These are phyloP conservation scores for Rhodotorula sp. DNA, from an alignment of 1,284 basidiomycete genomes.

Conservation along the genomic window DNA sequence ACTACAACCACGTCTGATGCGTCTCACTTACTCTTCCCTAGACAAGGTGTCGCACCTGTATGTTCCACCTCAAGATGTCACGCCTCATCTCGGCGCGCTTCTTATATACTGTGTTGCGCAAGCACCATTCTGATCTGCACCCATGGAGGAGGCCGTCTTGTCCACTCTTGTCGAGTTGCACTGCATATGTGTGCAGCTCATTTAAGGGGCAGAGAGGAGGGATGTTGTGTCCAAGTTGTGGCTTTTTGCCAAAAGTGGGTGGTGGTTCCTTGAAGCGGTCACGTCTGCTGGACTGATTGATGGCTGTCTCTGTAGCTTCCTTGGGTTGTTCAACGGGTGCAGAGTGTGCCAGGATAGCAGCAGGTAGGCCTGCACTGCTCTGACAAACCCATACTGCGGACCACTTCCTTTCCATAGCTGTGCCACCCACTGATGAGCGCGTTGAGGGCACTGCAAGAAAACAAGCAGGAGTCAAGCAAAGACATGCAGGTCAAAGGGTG, in stretches of 20 bases:
- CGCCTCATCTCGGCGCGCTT: background rate
- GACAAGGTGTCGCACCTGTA: background rate
- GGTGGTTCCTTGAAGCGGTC: no score
- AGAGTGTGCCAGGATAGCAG: background rate
- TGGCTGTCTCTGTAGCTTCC: background rate
- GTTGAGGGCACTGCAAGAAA: background rate
- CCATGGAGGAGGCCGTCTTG: background rate
- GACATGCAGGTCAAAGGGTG: conserved; percentile 21
- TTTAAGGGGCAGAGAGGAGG: background rate
- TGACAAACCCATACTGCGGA: background rate
- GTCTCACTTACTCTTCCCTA: background rate
- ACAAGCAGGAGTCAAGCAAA: background rate
- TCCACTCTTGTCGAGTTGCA: background rate
- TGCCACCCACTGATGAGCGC: background rate
- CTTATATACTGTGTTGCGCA: conserved; percentile 12
- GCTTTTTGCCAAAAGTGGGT: conserved; percentile 11
- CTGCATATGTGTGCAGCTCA: background rate
- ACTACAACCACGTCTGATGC: no score
- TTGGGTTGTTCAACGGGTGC: background rate
- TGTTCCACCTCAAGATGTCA: background rate
- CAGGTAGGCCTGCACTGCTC: background rate
- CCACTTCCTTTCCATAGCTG: background rate
- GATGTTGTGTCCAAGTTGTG: background rate
- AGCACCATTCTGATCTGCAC: background rate
- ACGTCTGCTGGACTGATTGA: background rate